Evolutionary conservation across 2,329 filamentous ascomycete species (phyloP).

Genomic region (Colletotrichum coccodes): DNA sequence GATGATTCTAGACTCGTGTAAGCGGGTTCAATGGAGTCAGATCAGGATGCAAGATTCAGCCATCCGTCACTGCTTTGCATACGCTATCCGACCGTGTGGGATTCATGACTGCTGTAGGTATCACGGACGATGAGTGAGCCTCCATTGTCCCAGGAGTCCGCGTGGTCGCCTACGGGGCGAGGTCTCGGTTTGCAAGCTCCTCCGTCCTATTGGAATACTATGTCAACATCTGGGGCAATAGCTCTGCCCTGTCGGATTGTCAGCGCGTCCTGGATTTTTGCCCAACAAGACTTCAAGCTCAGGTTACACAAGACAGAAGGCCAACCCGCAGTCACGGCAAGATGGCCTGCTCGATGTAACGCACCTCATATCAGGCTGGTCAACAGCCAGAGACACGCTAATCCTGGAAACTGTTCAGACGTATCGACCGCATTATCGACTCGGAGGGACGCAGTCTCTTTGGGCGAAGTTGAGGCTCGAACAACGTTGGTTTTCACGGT

Average conservation of each 20-base stretch:
- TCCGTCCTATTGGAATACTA: background rate
- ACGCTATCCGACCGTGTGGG: too few species aligned
- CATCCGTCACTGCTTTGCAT: background rate
- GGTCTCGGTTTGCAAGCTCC: background rate
- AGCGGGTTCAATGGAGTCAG: background rate
- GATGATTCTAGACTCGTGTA: background rate
- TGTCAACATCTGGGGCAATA: background rate
- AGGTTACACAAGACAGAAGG: slow-evolving; percentile 15
- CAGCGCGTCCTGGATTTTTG: background rate
- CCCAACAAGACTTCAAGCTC: background rate
- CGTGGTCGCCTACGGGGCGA: background rate
- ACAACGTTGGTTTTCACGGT: background rate
- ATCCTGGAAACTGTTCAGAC: slow-evolving; percentile 21
- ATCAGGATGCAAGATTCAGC: background rate
- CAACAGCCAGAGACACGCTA: slow-evolving; percentile 2
- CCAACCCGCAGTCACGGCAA: slow-evolving; percentile 7
- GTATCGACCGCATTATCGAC: background rate
- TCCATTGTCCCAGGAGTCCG: background rate
- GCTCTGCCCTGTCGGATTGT: background rate
- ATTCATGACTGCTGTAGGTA: background rate
- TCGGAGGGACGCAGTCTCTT: background rate
- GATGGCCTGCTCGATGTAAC: slow-evolving; percentile 4
- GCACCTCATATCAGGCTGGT: background rate
- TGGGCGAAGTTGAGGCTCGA: slow-evolving; percentile 1
- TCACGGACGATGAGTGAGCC: background rate